Percentiles rank a stretch among this genome's conserved stretches.
Conservation (phyloP, 2,329 filamentous ascomycete genomes). For the Trichoderma sp. region DNA sequence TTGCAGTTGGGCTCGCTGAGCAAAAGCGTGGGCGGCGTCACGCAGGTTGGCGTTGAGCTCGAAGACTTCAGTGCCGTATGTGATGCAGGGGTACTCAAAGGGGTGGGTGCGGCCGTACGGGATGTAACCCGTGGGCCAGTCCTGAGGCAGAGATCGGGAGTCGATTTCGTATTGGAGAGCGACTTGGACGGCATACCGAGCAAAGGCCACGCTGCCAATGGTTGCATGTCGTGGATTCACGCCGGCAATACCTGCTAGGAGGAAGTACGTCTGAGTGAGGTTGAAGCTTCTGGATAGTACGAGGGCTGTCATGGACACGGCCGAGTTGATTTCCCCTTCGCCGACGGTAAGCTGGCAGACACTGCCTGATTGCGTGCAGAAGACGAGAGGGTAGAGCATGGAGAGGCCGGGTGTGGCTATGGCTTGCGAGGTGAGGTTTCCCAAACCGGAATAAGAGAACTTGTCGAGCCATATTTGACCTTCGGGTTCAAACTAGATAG, state of each 20-base stretch:
- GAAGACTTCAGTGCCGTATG: slow-evolving; percentile 70
- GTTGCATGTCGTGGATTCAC: slow-evolving; percentile 67
- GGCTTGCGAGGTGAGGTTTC: slow-evolving; percentile 55
- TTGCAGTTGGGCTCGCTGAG: slow-evolving; percentile 49
- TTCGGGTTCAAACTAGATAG: slow-evolving; percentile 59
- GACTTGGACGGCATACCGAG: slow-evolving; percentile 69
- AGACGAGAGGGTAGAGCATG: slow-evolving; percentile 61
- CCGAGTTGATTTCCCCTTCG: slow-evolving; percentile 73
- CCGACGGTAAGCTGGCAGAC: slow-evolving; percentile 70
- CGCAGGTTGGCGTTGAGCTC: slow-evolving; percentile 62
- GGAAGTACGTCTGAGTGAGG: slow-evolving; percentile 65
- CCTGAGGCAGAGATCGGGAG: slow-evolving; percentile 61
- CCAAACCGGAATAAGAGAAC: slow-evolving; percentile 45
- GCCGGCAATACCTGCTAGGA: slow-evolving; percentile 72
- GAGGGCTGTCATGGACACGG: slow-evolving; percentile 62
- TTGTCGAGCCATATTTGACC: slow-evolving; percentile 60
- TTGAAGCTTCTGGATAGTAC: slow-evolving; percentile 62
- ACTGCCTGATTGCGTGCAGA: slow-evolving; percentile 59
- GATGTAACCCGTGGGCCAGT: slow-evolving; percentile 67
- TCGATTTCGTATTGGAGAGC: slow-evolving; percentile 76
- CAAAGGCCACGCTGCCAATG: slow-evolving; percentile 64
- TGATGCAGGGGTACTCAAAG: slow-evolving; percentile 53
- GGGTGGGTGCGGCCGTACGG: slow-evolving; percentile 58
- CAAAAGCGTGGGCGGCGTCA: slow-evolving; percentile 50
- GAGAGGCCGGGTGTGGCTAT: slow-evolving; percentile 62